These are phyloP conservation scores for Phytomonas sp. DNA, from an alignment of 208 protist genomes.

Conservation along the genomic window DNA sequence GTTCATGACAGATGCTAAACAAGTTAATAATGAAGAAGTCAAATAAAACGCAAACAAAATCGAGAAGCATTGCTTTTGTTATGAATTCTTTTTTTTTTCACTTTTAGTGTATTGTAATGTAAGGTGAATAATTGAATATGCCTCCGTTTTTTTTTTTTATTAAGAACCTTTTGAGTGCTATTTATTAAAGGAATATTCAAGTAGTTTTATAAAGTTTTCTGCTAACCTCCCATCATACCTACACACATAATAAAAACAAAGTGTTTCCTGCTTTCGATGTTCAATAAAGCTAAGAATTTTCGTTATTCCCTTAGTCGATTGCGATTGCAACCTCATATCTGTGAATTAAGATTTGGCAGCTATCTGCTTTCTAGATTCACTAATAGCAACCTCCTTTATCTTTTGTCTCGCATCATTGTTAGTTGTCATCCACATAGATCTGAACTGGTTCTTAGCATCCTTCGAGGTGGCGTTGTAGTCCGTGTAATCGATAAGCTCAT, in stretches of 20 bases:
- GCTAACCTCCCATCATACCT: not conserved
- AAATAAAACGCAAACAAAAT: not conserved
- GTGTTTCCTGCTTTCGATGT: not conserved
- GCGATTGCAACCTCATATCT: not conserved
- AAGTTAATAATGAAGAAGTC: not conserved
- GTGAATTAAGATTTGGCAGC: not conserved
- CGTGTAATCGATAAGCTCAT: conserved; percentile 65
- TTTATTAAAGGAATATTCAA: not conserved
- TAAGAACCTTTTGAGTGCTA: not conserved
- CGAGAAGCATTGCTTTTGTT: not conserved
- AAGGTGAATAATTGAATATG: not conserved
- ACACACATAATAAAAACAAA: not conserved
- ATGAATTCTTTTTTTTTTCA: not conserved
- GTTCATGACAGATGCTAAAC: not conserved
- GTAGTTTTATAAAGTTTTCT: not conserved
- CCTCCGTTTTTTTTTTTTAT: not conserved
- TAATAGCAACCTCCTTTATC: not conserved
- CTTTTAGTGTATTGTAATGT: not conserved
- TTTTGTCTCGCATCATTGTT: not conserved
- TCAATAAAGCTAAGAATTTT: not conserved
- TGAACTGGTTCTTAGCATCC: not conserved
- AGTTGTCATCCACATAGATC: not conserved
- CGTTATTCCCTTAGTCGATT: not conserved
- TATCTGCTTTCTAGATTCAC: not conserved
- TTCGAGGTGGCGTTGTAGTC: conserved; percentile 51